A percentile compares a stretch with the other conserved stretches of the same genome.
These are phyloP conservation scores for Cordia subcordata DNA, from an alignment of 257 asterid genomes.

Conservation along the genomic window DNA sequence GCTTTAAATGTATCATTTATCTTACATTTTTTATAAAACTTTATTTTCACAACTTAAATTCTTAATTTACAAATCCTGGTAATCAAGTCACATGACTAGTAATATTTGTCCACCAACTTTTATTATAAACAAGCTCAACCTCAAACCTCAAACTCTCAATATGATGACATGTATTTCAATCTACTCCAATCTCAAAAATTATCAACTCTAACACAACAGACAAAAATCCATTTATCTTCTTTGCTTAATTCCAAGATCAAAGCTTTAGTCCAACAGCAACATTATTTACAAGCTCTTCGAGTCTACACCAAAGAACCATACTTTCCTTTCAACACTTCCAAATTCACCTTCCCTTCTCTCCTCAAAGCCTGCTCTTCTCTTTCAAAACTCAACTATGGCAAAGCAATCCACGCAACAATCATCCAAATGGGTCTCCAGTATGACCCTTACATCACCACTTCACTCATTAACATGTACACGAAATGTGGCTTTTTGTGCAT, in stretches of 20 bases:
- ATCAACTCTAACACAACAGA: constrained; percentile 24
- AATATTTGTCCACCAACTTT: too few species aligned
- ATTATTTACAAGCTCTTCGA: constrained; percentile 46
- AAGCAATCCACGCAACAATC: constrained; percentile 49
- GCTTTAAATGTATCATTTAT: too few species aligned
- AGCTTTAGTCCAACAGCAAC: constrained; percentile 44
- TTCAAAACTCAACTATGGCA: constrained; percentile 42
- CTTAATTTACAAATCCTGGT: too few species aligned
- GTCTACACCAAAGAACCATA: constrained; percentile 36
- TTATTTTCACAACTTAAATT: too few species aligned
- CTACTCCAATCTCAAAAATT: constrained; percentile 20
- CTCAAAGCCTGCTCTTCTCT: constrained; percentile 72
- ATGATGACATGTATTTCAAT: constrained; percentile 35
- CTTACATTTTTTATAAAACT: too few species aligned
- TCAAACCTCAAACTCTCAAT: not conserved
- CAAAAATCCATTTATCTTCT: constrained; percentile 9
- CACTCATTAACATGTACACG: constrained; percentile 62
- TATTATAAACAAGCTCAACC: too few species aligned
- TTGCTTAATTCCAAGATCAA: constrained; percentile 31
- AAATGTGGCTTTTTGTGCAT: constrained; percentile 46
- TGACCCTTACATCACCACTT: constrained; percentile 61
- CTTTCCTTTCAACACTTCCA: constrained; percentile 33
- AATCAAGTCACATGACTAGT: too few species aligned
- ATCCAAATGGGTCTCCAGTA: constrained; percentile 49
- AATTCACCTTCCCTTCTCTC: constrained; percentile 72